phyloP scores from a whole-genome alignment of 2,329 filamentous ascomycete genomes.

The Graphiopsis chlorocephala region DNA sequence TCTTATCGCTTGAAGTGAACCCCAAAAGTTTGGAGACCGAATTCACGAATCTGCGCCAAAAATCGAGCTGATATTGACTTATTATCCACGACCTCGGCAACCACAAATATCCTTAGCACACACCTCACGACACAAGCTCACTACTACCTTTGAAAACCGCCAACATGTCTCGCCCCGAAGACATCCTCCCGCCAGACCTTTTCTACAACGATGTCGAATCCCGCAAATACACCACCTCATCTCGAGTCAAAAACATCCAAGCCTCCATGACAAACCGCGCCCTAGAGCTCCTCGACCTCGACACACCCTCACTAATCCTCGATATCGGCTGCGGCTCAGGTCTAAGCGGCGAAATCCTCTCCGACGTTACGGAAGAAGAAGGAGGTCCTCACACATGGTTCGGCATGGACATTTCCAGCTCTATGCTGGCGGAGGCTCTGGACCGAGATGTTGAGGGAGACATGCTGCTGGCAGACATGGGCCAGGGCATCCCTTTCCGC shows the following conservation, averaged over 20 bases:
- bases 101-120: not conserved
- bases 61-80: not conserved
- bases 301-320: conserved; percentile 79
- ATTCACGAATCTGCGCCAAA: not conserved
- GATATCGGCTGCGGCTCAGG: conserved; percentile 96
- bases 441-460: conserved; percentile 92
- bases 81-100: not conserved
- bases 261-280: conserved; percentile 91
- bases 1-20: not conserved
- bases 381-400: conserved; percentile 91
- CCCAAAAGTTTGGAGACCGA: conserved; percentile 13
- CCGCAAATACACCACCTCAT: conserved; percentile 94
- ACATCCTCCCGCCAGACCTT: conserved; percentile 89
- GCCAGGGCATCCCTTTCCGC: conserved; percentile 91
- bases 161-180: conserved; percentile 94
- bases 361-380: conserved; percentile 63
- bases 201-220: conserved; percentile 97
- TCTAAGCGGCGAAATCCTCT: conserved; percentile 89
- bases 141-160: conserved; percentile 16
- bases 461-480: conserved; percentile 89
- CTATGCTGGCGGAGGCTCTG: conserved; percentile 95
- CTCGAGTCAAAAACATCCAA: conserved; percentile 93
- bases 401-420: conserved; percentile 92
- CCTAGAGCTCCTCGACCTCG: conserved; percentile 82
- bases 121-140: not conserved